Conservation (phyloP, 495 filamentous ascomycete genomes). For the Penicillium canariense region DNA sequence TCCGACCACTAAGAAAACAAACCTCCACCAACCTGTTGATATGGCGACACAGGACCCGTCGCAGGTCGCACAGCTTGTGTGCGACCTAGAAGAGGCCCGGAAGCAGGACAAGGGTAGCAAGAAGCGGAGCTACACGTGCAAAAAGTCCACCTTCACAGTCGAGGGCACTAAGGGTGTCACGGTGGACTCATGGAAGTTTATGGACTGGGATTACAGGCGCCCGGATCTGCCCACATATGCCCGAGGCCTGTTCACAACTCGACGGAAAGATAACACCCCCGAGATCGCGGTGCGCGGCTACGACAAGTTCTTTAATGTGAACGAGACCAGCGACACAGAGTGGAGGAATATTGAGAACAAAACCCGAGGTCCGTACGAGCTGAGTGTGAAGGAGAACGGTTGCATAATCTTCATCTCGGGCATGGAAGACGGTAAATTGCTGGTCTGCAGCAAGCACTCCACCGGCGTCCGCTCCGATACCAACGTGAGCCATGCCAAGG, state of each 20-base stretch:
- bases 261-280: constrained; percentile 53
- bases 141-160: constrained; percentile 70
- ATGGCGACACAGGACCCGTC: constrained; percentile 61
- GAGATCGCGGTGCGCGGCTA: constrained; percentile 89
- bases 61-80: constrained; percentile 58
- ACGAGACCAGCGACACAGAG: constrained; percentile 71
- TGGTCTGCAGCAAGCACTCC: constrained; percentile 98
- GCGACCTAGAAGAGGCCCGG: constrained; percentile 52
- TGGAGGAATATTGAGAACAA: constrained; percentile 77
- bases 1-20: not conserved
- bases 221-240: constrained; percentile 81
- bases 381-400: constrained; percentile 96
- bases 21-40: constrained; percentile 1
- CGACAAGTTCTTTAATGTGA: constrained; percentile 97
- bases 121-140: constrained; percentile 60
- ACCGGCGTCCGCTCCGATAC: constrained; percentile 71
- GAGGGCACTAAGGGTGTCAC: constrained; percentile 53
- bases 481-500: constrained; percentile 75
- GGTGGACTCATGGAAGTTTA: constrained; percentile 90
- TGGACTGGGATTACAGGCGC: constrained; percentile 94
- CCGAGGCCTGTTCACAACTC: constrained; percentile 85
- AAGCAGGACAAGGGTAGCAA: constrained; percentile 43
- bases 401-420: constrained; percentile 98
- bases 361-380: constrained; percentile 87
- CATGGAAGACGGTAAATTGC: constrained; percentile 77